Evolutionary conservation across 176 grass and related monocot genomes (phyloP), one percentile per base, ranked within the genome.

Genomic region (Puya raimondii): DNA sequence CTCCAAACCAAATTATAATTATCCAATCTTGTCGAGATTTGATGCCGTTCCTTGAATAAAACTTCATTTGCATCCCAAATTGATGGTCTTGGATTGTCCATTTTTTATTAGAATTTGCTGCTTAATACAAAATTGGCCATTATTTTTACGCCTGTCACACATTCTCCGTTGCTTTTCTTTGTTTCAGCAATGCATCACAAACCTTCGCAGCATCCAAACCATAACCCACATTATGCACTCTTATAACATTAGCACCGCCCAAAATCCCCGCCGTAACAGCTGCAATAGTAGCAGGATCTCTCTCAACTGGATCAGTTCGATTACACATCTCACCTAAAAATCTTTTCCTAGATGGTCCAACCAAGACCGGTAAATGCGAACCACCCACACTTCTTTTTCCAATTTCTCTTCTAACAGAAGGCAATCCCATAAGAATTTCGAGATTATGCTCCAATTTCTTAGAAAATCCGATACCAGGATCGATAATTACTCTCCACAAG

Each of bases 401-500:
- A 13, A 92, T 80, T 69, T 96, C 84, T 33, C 29, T 63, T 76
- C 83, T 86, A 58, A 96, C 78, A 18, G 74, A 75, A 50, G 76
- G 2, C 70, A 96, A 69, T 14, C 87, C 89, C 18, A 50, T 69
- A 22, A 85, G 83, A 48, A 87, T n/a, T 85, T 83, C 68, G 70
- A 83, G 61, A 72, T 90, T 89, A 13, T 96, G 86, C 18, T 47
- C 50, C 8, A 65, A 23, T 15, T 85, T 77, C 82, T 96, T 90
- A 53, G 93, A 96, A 74, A 96, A 96, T 3, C 89, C 86, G 68
- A 96, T 81, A 51, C 93, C 93, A 11, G 93, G 93, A 72, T 96
- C 93, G 76, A 91, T 27, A 51, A 92, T 77, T 61, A 96, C 85
- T 77, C 93, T 82, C 88, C 93, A 96, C 73, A 92, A 69, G 0